These are phyloP conservation scores for Pisolithus sp. DNA, from an alignment of 768 basidiomycete species.

Conservation along the genomic window DNA sequence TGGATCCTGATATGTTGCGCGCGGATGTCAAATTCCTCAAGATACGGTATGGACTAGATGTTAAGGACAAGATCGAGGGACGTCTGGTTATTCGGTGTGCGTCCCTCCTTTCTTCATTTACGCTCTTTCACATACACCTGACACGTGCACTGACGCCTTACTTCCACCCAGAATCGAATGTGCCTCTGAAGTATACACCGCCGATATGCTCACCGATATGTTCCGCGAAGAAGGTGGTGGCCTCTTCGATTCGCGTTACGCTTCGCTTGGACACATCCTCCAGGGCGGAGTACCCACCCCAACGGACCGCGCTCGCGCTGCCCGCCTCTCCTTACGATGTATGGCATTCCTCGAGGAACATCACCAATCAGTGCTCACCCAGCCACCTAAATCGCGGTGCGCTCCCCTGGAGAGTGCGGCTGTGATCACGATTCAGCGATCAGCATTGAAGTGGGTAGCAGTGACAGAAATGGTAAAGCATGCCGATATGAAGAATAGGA, in stretches of 20 bases:
- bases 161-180: slow-evolving; percentile 62
- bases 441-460: slow-evolving; percentile 73
- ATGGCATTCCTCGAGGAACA: slow-evolving; percentile 92
- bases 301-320: slow-evolving; percentile 85
- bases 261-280: slow-evolving; percentile 91
- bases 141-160: background rate
- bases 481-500: slow-evolving; percentile 86
- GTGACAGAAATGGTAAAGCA: slow-evolving; percentile 79
- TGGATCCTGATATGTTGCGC: slow-evolving; percentile 73
- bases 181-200: slow-evolving; percentile 84
- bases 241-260: slow-evolving; percentile 90
- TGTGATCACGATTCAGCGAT: slow-evolving; percentile 87
- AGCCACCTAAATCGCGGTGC: slow-evolving; percentile 46
- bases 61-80: slow-evolving; percentile 86
- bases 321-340: slow-evolving; percentile 83
- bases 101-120: background rate
- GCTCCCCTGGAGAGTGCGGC: slow-evolving; percentile 67
- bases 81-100: slow-evolving; percentile 85
- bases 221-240: slow-evolving; percentile 89
- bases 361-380: slow-evolving; percentile 47
- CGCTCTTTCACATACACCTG: background rate
- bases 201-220: slow-evolving; percentile 88
- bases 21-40: slow-evolving; percentile 86
- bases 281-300: slow-evolving; percentile 97
- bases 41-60: slow-evolving; percentile 78